phyloP scores from a whole-genome alignment of 805 yeast genomes.

The Teunomyces gatunensis region DNA sequence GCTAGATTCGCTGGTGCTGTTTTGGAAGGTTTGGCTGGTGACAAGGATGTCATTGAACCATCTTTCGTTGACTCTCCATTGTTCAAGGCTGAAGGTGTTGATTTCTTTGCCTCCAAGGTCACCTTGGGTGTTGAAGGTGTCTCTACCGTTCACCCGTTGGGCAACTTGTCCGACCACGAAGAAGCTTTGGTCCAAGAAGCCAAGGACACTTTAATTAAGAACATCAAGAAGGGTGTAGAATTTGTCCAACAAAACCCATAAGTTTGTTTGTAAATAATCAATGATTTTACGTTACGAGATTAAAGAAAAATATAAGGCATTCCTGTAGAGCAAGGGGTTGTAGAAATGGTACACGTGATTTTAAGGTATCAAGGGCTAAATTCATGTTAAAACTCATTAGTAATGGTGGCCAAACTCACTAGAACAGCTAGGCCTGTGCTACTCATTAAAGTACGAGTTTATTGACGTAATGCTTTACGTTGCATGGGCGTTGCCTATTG shows the following conservation, averaged over 20 bases:
- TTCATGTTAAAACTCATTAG: no score
- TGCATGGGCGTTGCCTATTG: not conserved
- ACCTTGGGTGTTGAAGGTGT: conserved; percentile 93
- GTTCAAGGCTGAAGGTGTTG: conserved; percentile 85
- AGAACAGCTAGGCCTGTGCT: no score
- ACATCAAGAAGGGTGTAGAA: conserved; percentile 90
- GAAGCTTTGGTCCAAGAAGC: conserved; percentile 79
- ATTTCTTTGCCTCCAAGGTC: conserved; percentile 93
- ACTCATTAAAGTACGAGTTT: not conserved
- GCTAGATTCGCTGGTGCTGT: conserved; percentile 69
- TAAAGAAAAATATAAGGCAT: no score
- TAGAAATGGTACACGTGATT: no score
- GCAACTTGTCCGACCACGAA: conserved; percentile 72
- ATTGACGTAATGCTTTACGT: not conserved
- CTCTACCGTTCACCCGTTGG: conserved; percentile 74
- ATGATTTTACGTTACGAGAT: not conserved
- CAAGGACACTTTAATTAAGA: conserved; percentile 84
- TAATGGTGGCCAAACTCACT: no score
- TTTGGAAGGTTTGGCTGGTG: conserved; percentile 62
- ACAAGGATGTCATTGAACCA: conserved; percentile 62
- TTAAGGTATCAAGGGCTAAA: no score
- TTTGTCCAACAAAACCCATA: conserved; percentile 75
- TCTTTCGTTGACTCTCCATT: conserved; percentile 78
- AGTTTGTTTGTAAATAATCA: conserved; percentile 11
- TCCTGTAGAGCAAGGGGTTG: not conserved